phyloP scores from a whole-genome alignment of 2,329 filamentous ascomycete species.

The Aspergillus texensis region DNA sequence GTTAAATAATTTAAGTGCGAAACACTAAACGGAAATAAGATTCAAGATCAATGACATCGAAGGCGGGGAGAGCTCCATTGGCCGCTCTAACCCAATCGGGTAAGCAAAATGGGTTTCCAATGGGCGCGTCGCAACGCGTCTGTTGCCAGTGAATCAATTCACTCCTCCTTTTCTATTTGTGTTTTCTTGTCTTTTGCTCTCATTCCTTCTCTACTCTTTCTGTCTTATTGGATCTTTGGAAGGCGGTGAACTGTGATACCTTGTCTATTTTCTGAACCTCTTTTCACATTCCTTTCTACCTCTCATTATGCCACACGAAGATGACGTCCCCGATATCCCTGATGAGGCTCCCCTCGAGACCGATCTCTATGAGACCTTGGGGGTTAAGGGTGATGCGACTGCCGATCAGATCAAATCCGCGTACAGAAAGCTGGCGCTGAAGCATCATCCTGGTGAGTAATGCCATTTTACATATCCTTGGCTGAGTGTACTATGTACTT shows the following conservation, averaged over 20 bases:
- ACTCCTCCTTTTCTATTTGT: not conserved
- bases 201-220: not conserved
- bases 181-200: not conserved
- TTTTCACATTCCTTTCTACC: not conserved
- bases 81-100: conserved; percentile 27
- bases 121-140: conserved; percentile 20
- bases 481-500: not conserved
- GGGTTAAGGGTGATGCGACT: conserved; percentile 70
- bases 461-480: not conserved
- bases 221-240: not conserved
- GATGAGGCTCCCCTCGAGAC: conserved; percentile 28
- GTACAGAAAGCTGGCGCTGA: conserved; percentile 88
- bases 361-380: conserved; percentile 76
- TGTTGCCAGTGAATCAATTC: conserved; percentile 28
- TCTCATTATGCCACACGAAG: conserved; percentile 8
- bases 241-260: not conserved
- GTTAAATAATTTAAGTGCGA: not conserved
- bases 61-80: conserved; percentile 18
- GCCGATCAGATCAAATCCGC: conserved; percentile 82
- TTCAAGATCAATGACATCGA: conserved; percentile 7
- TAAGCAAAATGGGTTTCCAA: conserved; percentile 21
- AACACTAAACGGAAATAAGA: not conserved
- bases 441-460: conserved; percentile 74
- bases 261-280: not conserved
- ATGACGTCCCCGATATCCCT: conserved; percentile 10